Conservation (phyloP, 768 basidiomycete species). For the Phaeotremella skinneri region DNA sequence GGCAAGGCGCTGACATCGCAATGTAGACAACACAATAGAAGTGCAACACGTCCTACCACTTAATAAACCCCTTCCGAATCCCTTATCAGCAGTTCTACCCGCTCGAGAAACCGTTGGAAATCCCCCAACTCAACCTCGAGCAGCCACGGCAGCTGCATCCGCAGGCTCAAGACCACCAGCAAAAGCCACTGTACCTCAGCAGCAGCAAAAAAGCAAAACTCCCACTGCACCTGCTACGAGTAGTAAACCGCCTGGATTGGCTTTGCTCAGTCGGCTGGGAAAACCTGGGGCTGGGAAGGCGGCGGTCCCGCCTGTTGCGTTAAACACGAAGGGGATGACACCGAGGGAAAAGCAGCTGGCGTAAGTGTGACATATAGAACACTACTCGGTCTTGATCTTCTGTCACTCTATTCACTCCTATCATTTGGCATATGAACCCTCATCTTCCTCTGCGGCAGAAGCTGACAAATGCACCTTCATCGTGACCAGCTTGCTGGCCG, state of each 20-base stretch:
- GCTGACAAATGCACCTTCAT: not conserved
- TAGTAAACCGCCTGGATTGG: slow-evolving; percentile 32
- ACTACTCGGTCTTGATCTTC: not conserved
- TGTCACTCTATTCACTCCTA: slow-evolving; percentile 14
- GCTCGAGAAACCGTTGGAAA: slow-evolving; percentile 2
- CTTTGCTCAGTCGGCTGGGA: slow-evolving; percentile 30
- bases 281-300: slow-evolving; percentile 16
- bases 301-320: slow-evolving; percentile 9
- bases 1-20: slow-evolving; percentile 12
- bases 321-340: not conserved
- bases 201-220: slow-evolving; percentile 3
- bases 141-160: not conserved
- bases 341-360: slow-evolving; percentile 29
- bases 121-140: slow-evolving; percentile 4
- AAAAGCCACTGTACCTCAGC: not conserved
- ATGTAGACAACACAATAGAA: slow-evolving; percentile 3
- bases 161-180: slow-evolving; percentile 4
- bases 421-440: not conserved
- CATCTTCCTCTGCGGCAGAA: not conserved
- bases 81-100: slow-evolving; percentile 6
- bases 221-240: slow-evolving; percentile 1
- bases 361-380: slow-evolving; percentile 18
- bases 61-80: slow-evolving; percentile 23
- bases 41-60: slow-evolving; percentile 37
- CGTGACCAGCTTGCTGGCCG: slow-evolving; percentile 21